These are phyloP conservation scores for Pleurotus tuoliensis DNA, from an alignment of 768 basidiomycete species.

Conservation along the genomic window DNA sequence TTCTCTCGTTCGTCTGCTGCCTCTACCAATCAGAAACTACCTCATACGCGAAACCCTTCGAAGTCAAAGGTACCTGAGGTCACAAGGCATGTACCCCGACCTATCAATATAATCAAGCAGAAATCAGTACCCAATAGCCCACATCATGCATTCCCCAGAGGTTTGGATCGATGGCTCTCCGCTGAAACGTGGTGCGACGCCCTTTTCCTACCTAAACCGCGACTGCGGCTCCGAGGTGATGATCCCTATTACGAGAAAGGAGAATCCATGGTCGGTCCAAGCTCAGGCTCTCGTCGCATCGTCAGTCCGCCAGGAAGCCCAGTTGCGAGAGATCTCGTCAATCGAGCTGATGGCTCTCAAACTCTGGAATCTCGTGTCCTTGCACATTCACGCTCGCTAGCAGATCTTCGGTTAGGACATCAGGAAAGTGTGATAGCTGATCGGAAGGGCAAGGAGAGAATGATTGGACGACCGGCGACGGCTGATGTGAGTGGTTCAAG, in stretches of 20 bases:
- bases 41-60: neutral
- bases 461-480: neutral
- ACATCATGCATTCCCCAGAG: slow-evolving; percentile 26
- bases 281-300: slow-evolving; percentile 25
- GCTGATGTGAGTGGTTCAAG: neutral
- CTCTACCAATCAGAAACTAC: neutral
- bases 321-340: slow-evolving; percentile 18
- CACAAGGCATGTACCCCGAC: neutral
- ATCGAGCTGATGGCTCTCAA: slow-evolving; percentile 24
- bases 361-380: slow-evolving; percentile 36
- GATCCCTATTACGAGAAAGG: neutral
- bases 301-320: slow-evolving; percentile 51
- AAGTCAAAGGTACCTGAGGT: neutral
- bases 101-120: neutral
- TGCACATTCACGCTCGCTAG: slow-evolving; percentile 44
- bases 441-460: slow-evolving; percentile 1
- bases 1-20: neutral
- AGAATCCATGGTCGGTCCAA: neutral
- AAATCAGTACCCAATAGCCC: slow-evolving; percentile 12
- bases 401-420: slow-evolving; percentile 24
- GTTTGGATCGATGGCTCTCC: slow-evolving; percentile 63
- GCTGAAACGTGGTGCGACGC: slow-evolving; percentile 84
- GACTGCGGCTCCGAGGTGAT: slow-evolving; percentile 48
- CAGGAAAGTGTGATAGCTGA: neutral
- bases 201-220: slow-evolving; percentile 69